Conservation (phyloP, 257 asterid species). For the Phtheirospermum japonicum region DNA sequence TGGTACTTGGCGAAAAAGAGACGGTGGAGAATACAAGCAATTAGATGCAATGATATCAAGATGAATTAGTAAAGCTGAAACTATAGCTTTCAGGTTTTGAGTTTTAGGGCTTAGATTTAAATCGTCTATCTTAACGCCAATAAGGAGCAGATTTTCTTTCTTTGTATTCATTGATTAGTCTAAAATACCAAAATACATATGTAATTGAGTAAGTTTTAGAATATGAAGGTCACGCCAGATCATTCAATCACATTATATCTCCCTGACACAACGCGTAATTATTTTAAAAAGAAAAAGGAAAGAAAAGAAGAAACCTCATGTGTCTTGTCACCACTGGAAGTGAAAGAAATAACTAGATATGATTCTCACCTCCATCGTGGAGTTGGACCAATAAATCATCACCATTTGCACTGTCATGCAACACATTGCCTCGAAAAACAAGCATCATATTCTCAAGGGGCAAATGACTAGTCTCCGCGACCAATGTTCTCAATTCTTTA, state of each 20-base stretch:
- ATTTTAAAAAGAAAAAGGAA: constrained; percentile 4
- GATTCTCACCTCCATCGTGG: constrained; percentile 57
- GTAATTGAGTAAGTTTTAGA: not conserved
- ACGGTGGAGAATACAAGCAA: too few species aligned
- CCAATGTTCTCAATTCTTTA: constrained; percentile 70
- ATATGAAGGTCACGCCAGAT: constrained; percentile 5
- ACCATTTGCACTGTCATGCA: constrained; percentile 57
- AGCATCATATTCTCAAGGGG: constrained; percentile 57
- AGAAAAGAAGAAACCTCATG: too few species aligned
- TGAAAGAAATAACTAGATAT: constrained; percentile 12
- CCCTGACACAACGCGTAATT: constrained; percentile 6
- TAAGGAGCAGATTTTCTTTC: too few species aligned
- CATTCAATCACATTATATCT: not conserved
- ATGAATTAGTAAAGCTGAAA: too few species aligned
- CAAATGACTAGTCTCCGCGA: constrained; percentile 50
- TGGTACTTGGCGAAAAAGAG: too few species aligned
- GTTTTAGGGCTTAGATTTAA: too few species aligned
- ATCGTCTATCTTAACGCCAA: too few species aligned
- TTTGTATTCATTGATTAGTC: too few species aligned
- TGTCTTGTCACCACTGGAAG: too few species aligned
- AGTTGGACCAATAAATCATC: constrained; percentile 46
- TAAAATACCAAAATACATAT: too few species aligned
- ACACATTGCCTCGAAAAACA: constrained; percentile 67
- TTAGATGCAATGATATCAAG: too few species aligned
- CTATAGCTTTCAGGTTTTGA: too few species aligned